A percentile compares a stretch with the other conserved stretches of the same genome.
These are phyloP conservation scores for Vaucheria bursata DNA, from an alignment of 352 stramenopile species.

Conservation along the genomic window DNA sequence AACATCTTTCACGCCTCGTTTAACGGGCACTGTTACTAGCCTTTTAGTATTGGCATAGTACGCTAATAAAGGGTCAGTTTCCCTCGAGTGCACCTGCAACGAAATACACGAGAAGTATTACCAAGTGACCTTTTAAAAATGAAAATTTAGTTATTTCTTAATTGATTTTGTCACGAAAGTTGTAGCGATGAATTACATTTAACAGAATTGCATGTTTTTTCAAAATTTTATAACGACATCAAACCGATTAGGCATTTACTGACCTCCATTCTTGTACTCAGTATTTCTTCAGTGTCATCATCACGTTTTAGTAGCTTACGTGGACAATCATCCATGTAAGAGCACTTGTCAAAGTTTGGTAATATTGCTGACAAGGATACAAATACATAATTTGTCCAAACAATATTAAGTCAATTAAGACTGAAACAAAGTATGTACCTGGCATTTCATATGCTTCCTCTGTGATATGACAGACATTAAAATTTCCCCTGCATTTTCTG, in stretches of 20 bases:
- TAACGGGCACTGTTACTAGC: neutral
- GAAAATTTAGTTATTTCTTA: neutral
- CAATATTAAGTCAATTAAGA: neutral
- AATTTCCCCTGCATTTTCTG: neutral
- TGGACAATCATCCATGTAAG: neutral
- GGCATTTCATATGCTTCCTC: conserved; percentile 2
- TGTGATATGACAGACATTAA: neutral
- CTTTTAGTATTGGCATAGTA: neutral
- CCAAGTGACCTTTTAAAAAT: neutral
- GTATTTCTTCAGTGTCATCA: neutral
- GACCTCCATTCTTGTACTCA: neutral
- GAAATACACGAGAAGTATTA: neutral
- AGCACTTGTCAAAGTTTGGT: neutral
- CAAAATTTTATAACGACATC: neutral
- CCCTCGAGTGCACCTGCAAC: conserved; percentile 1
- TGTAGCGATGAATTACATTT: neutral
- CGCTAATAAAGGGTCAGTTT: neutral
- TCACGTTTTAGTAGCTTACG: neutral
- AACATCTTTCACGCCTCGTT: neutral
- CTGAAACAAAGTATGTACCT: neutral
- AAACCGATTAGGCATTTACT: neutral
- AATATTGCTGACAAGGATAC: neutral
- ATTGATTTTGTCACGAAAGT: neutral
- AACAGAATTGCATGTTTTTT: neutral
- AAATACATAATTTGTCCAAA: neutral